Evolutionary conservation across 1,284 basidiomycete species (phyloP), one percentile per base, ranked within the genome.

Genomic region (Grifola frondosa): DNA sequence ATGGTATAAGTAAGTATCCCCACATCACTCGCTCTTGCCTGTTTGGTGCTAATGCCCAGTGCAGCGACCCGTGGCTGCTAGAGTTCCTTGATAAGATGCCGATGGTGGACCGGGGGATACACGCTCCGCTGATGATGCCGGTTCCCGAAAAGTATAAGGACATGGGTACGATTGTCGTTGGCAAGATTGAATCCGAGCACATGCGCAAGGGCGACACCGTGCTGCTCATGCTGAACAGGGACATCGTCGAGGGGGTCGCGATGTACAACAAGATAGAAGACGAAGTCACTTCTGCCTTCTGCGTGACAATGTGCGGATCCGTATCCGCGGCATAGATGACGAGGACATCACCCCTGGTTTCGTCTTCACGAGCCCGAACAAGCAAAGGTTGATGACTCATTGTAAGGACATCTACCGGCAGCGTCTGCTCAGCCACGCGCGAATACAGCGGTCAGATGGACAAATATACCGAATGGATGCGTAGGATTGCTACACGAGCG

Each of bases 121-220:
- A 88, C 60, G 84, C 85, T 1, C 91, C 95, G 0, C 75, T 97
- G 52, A 96, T 97, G 91, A 86, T 97, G 74, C 95, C 95, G 21
- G 69, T 97, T 37, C 92, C 91, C 2, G 95, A 97, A 65, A 97
- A 97, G 66, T 97, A 97, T 74, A 93, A 95, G 66, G 95, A 97
- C 65, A 91, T 97, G 84, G 94, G 95, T 43, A 89, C 92, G n/a
- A 77, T 97, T 59, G 75, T 92, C 42, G 93, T 98, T 58, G 95
- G 95, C 54, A 97, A 97, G 71, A 79, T 97, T 57, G 95, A 97
- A 68, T 92, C 91, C 13, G 95, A 95, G 6, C 83, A 86, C 59
- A 67, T 97, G 43, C 84, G 83, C 68, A 94, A 92, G 70, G 89
- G 89, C 46, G 91, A 95, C 61, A 67, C 68, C 33, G 74, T 96